Evolutionary conservation across 805 yeast genomes (phyloP).

Genomic region (Lachancea kluyveri): DNA sequence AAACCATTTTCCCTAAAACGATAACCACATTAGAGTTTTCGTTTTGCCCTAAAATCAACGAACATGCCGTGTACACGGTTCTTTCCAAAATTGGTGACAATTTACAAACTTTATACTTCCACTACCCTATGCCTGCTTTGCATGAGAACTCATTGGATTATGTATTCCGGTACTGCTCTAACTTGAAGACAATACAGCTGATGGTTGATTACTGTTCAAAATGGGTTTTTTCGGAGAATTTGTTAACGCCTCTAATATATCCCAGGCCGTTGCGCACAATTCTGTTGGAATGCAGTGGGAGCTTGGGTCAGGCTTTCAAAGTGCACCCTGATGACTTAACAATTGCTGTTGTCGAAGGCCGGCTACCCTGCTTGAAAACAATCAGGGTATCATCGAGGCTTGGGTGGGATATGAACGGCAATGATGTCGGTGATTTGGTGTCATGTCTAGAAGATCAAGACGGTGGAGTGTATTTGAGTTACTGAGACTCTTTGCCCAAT

Average conservation of each 20-base stretch:
- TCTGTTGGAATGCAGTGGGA: slow-evolving; percentile 78
- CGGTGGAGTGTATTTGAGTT: slow-evolving; percentile 65
- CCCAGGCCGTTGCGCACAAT: slow-evolving; percentile 45
- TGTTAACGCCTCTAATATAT: slow-evolving; percentile 29
- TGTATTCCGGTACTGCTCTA: slow-evolving; percentile 72
- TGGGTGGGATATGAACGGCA: slow-evolving; percentile 76
- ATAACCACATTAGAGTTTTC: slow-evolving; percentile 71
- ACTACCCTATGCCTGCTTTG: slow-evolving; percentile 85
- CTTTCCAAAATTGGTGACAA: slow-evolving; percentile 60
- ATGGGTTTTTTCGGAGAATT: slow-evolving; percentile 44
- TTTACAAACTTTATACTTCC: slow-evolving; percentile 56
- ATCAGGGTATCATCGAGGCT: slow-evolving; percentile 66
- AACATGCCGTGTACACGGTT: slow-evolving; percentile 56
- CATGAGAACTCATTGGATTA: slow-evolving; percentile 64
- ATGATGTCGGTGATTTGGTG: slow-evolving; percentile 57
- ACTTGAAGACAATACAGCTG: slow-evolving; percentile 53
- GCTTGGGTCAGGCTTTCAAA: slow-evolving; percentile 75
- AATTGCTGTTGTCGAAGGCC: slow-evolving; percentile 70
- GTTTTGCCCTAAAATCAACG: slow-evolving; percentile 77
- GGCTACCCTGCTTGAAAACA: slow-evolving; percentile 61
- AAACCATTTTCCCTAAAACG: slow-evolving; percentile 65
- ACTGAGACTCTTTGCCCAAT: no score
- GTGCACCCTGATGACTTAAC: slow-evolving; percentile 86
- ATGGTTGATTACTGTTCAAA: slow-evolving; percentile 70
- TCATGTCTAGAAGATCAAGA: slow-evolving; percentile 65